Base-by-base conservation (phyloP, 768 basidiomycete genomes). In the Macrolepiota dolichaula region DNA sequence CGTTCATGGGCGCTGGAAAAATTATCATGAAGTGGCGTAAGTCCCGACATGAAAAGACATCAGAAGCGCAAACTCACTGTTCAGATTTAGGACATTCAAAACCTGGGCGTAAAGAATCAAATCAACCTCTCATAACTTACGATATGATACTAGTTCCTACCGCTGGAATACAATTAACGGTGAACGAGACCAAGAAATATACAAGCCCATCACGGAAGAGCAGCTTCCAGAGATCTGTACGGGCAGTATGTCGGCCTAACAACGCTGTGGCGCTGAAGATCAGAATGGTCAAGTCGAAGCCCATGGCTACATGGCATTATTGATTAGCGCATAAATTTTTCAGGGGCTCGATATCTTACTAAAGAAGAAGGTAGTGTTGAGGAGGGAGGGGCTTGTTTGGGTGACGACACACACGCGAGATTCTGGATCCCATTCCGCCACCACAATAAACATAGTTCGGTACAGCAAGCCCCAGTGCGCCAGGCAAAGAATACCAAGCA, bases 181-280 rank as follows among this genome's bases (percentile, higher is more conserved):
- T 76, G 63, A 87, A 89, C 1, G 87, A 82, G 42, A 87, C 74
- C 27, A 88, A 61, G 67, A 89, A 89, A 68, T 85, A 89, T 5
- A 88, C 82, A 49, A 91, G 74, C 19, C 89, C 89, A 65, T 90
- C 88, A n/a, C 81, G 78, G 73, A 89, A 88, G 54, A 91, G 81
- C 51, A 91, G 71, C 65, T 81, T 79, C 80, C 87, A 88, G n/a
- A 91, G 76, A 62, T 79, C 83, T 3, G 83, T 86, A 50, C 82
- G 76, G 4, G 78, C 74, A 19, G 83, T 81, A 65, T 81, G 82
- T 42, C 79, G 77, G 62, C 75, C 76, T 49, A 80, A 74, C 29
- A 89, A 76, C 1, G 84, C 82, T 25, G 83, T 63, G 11, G 82
- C 76, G 0, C 85, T 87, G 63, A 85, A 80, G 12, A 78, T 65